Base-by-base conservation (phyloP, 2,329 filamentous ascomycete genomes). In the Stylonectria norvegica region DNA sequence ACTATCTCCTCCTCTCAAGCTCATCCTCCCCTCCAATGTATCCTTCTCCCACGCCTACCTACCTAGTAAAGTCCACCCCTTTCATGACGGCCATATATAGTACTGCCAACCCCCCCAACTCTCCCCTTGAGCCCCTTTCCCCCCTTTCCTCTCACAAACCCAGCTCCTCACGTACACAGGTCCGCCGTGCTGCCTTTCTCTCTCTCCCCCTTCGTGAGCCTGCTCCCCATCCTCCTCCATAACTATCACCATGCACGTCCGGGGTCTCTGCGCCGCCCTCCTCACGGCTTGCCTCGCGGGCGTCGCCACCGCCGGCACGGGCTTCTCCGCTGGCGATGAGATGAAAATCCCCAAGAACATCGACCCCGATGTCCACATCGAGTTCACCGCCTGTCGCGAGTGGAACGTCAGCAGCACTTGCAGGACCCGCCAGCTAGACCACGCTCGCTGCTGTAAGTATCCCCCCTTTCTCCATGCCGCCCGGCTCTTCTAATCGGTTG, bases 391-490 rank as follows among this genome's bases (percentile, higher is more conserved):
- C 41, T 50, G 47, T n/a, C 35, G 45, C 9, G 30, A 42, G 20
- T 17, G 23, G 15, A 40, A 42, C 22, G n/a, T 15, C 16, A 27
- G 22, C 3, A 10, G 22, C 7, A 32, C 35, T 7, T 50, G 47
- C 11, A 17, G n/a, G 12, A 22, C 28, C 8, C n/a, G 20, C 4
- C 5, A 32, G 2, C 18, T 50, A 8, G 36, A 43, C 10, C 41
- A 50, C 19, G 47, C 16, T 2, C 37, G 36, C 5, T 50, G 47
- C 31, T 50, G 47, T 45, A 25, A 45, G 47, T 38, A 9, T n/a
- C 19, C 20, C 9, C 14, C n/a, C 3, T 3, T 11, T 14, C 15
- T 16, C 33, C n/a, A 36, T 22, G 16, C 16, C n/a, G n/a, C n/a
- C n/a, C n/a, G n/a, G n/a, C n/a, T n/a, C n/a, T n/a, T n/a, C n/a